phyloP scores from a whole-genome alignment of 176 grass and related monocot genomes.

The Elymus sibiricus region DNA sequence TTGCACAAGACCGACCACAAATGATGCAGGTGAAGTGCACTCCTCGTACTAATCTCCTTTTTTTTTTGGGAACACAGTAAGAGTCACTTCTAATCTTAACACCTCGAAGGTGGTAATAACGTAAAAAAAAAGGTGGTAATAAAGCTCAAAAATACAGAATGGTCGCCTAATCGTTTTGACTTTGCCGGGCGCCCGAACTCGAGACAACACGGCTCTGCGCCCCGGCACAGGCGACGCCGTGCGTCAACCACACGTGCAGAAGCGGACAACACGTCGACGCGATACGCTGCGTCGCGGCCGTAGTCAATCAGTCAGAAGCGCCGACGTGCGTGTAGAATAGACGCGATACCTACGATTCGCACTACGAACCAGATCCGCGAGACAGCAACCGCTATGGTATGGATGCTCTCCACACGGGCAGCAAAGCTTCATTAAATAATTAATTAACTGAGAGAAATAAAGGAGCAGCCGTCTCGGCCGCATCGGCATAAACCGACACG shows the following conservation, averaged over 20 bases:
- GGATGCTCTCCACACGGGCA: background rate
- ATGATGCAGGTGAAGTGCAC: too few relatives aligned
- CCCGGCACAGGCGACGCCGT: background rate
- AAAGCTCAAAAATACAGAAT: background rate
- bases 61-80: too few relatives aligned
- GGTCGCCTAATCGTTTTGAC: background rate
- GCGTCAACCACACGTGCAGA: background rate
- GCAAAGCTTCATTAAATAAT: background rate
- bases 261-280: background rate
- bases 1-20: too few relatives aligned
- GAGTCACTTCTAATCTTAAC: too few relatives aligned
- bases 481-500: slow-evolving; percentile 29
- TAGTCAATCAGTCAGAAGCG: too few relatives aligned
- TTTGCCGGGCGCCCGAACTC: background rate
- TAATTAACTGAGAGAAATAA: background rate
- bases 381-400: too few relatives aligned
- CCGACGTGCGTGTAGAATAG: background rate
- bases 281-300: background rate
- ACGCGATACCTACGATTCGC: background rate
- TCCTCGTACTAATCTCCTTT: too few relatives aligned
- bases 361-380: background rate
- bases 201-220: background rate
- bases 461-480: background rate
- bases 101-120: background rate
- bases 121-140: too few relatives aligned